Percentiles rank a stretch among this genome's conserved stretches.
Evolutionary conservation across 306 rosid genomes (phyloP).

Genomic region (Medicago ruthenica): DNA sequence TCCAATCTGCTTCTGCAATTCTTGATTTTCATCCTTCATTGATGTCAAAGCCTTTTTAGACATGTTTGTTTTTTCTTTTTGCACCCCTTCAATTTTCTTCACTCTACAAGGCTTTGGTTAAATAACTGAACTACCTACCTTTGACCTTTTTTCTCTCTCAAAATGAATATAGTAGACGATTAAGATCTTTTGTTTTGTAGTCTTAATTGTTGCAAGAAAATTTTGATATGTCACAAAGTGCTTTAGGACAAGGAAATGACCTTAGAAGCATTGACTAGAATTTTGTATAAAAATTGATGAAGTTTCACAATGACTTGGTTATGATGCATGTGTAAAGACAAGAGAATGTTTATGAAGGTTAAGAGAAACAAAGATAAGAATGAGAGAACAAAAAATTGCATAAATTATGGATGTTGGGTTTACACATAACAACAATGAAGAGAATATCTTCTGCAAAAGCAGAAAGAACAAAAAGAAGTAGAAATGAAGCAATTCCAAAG

Average conservation of each 20-base stretch:
- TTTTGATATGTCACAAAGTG: neutral
- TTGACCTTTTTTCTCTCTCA: constrained; percentile 31
- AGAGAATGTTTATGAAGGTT: constrained; percentile 45
- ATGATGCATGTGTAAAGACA: constrained; percentile 38
- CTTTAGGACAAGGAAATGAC: constrained; percentile 3
- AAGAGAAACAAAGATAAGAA: constrained; percentile 33
- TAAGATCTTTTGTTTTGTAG: neutral
- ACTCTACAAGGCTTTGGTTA: constrained; percentile 7
- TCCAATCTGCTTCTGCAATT: constrained; percentile 83
- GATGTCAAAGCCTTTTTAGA: constrained; percentile 60
- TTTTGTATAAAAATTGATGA: neutral
- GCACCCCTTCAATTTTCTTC: constrained; percentile 22
- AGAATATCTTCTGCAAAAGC: constrained; percentile 57
- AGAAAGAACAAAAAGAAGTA: constrained; percentile 50
- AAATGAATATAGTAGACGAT: constrained; percentile 17
- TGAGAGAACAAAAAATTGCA: constrained; percentile 24
- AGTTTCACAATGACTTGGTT: constrained; percentile 26
- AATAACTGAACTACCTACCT: constrained; percentile 12
- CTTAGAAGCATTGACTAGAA: no score
- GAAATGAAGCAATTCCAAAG: constrained; percentile 58
- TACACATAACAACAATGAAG: constrained; percentile 43
- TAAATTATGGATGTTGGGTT: constrained; percentile 46
- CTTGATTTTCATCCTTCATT: constrained; percentile 68
- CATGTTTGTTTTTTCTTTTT: constrained; percentile 46
- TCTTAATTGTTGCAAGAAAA: constrained; percentile 6